Evolutionary conservation across 2,329 filamentous ascomycete species (phyloP).

Genomic region (Phaeosphaeria sp.): DNA sequence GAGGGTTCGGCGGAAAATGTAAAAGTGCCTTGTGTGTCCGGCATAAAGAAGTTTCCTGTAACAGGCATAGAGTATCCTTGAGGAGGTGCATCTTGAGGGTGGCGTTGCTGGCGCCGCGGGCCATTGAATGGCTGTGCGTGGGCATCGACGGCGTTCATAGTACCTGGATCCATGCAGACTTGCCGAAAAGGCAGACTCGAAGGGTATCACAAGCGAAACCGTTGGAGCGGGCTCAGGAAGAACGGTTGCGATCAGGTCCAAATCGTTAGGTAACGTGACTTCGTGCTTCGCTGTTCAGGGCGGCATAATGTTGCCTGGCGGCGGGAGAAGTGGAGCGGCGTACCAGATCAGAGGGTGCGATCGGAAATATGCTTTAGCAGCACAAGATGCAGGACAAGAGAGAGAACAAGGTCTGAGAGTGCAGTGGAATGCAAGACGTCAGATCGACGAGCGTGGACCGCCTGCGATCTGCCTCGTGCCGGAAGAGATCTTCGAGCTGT

Average conservation of each 20-base stretch:
- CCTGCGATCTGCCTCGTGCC: conserved; percentile 42
- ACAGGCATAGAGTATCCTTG: conserved; percentile 30
- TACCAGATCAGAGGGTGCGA: not conserved
- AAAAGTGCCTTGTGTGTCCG: conserved; percentile 43
- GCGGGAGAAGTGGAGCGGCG: conserved; percentile 19
- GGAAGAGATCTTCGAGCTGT: conserved; percentile 29
- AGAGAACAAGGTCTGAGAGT: not conserved
- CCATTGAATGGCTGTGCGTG: conserved; percentile 42
- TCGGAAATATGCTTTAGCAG: not conserved
- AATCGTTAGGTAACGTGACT: conserved; percentile 40
- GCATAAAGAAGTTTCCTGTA: conserved; percentile 33
- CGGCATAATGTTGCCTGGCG: conserved; percentile 43
- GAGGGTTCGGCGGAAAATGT: conserved; percentile 44
- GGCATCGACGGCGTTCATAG: conserved; percentile 42
- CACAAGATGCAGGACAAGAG: conserved; percentile 29
- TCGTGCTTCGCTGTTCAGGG: conserved; percentile 30
- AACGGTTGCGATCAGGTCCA: conserved; percentile 10
- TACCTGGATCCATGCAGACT: conserved; percentile 17
- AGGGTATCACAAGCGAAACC: conserved; percentile 8
- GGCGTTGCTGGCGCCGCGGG: conserved; percentile 44
- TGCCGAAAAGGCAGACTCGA: conserved; percentile 30
- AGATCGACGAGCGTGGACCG: conserved; percentile 35
- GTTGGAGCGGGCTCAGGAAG: conserved; percentile 10
- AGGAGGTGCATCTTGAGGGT: conserved; percentile 38
- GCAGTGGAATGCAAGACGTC: conserved; percentile 20